phyloP scores from a whole-genome alignment of 768 basidiomycete species.

The Vishniacozyma victoriae region DNA sequence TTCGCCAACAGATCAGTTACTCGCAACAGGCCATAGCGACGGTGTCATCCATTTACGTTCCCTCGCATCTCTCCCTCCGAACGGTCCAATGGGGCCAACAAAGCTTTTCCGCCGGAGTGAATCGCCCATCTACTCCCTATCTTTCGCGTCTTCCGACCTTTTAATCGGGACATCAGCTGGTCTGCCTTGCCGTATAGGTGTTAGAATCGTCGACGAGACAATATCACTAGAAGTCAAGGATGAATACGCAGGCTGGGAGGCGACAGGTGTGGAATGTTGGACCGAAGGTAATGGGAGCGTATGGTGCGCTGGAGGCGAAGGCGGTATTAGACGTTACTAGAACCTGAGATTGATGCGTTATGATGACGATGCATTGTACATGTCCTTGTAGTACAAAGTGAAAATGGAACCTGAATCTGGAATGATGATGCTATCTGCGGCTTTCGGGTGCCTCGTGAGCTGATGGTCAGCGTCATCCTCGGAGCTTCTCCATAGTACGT shows the following conservation, averaged over 20 bases:
- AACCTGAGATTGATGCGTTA: too few species aligned
- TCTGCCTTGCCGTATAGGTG: constrained; percentile 26
- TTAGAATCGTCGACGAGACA: constrained; percentile 7
- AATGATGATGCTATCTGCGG: background rate
- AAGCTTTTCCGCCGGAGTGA: constrained; percentile 35
- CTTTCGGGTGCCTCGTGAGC: constrained; percentile 9
- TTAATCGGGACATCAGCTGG: constrained; percentile 39
- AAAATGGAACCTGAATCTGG: background rate
- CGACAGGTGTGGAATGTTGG: constrained; percentile 32
- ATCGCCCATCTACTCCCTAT: constrained; percentile 23
- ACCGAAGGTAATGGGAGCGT: constrained; percentile 16
- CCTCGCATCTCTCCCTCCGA: constrained; percentile 9
- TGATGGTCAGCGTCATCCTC: constrained; percentile 3
- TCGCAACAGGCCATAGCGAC: constrained; percentile 58
- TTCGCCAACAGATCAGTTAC: constrained; percentile 48
- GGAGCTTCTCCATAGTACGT: constrained; percentile 41
- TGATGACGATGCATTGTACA: too few species aligned
- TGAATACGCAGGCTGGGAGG: constrained; percentile 45
- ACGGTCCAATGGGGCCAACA: background rate
- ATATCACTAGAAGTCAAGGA: constrained; percentile 17
- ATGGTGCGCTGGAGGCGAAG: constrained; percentile 45
- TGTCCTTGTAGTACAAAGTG: too few species aligned
- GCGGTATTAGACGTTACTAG: constrained; percentile 38
- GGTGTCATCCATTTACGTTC: constrained; percentile 58
- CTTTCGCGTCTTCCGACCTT: constrained; percentile 21